Evolutionary conservation across 208 protist species (phyloP), one percentile per base, ranked within the genome.

Genomic region (Trypanosoma avium): DNA sequence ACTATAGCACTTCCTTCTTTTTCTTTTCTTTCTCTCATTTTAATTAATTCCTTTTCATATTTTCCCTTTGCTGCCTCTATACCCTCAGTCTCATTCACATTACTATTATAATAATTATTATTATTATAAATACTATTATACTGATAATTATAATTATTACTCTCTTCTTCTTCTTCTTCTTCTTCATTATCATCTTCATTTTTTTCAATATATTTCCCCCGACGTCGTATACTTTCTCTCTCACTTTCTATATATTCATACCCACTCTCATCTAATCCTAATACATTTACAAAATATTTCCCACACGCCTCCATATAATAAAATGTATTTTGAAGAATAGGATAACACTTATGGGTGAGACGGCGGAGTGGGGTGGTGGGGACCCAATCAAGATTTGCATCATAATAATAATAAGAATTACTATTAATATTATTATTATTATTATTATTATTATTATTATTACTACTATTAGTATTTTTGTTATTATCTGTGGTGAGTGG

Each of bases 351-450:
- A 21, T 33, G 27, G 0, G 42, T 26, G 6, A 35, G 17, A 22
- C 24, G 21, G 3, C 64, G 64, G 19, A 70, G 45, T 24, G 40
- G 0, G 4, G 19, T n/a, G 4, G 45, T 57, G 32, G 64, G 64
- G 3, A 70, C 55, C 64, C 52, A 70, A 2, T 56, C 45, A 0
- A 70, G 35, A 1, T 56, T 26, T 9, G 24, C 46, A 35, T 70
- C 64, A 26, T 62, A 54, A 33, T 62, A 70, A 4, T 30, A 24
- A 1, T 2, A 21, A 15, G 15, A 7, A 32, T 2, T 17, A n/a
- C n/a, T n/a, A n/a, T n/a, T n/a, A n/a, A n/a, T n/a, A n/a, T n/a
- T n/a, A n/a, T n/a, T n/a, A n/a, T n/a, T n/a, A n/a, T n/a, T n/a
- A n/a, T n/a, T n/a, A n/a, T n/a, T n/a, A n/a, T n/a, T n/a, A n/a